phyloP scores from a whole-genome alignment of 2,329 filamentous ascomycete genomes.

The Neospermospora avenae region DNA sequence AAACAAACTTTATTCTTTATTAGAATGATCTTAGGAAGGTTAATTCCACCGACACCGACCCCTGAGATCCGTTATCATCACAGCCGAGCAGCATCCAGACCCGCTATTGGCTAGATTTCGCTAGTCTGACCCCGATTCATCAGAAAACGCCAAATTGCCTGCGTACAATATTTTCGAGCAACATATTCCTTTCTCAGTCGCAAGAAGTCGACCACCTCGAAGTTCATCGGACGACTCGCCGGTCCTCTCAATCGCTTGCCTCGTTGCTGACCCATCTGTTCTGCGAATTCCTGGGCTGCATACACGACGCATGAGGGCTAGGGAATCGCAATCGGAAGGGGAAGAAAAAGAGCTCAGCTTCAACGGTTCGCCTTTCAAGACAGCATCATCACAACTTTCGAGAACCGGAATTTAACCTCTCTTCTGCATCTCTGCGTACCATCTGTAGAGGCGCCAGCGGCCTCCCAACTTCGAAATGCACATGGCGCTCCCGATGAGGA shows the following conservation, averaged over 20 bases:
- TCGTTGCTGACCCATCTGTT: neutral
- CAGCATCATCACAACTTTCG: neutral
- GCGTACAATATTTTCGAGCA: neutral
- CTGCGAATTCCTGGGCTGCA: neutral
- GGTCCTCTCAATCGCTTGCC: neutral
- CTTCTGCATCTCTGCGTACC: neutral
- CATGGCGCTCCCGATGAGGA: constrained; percentile 84
- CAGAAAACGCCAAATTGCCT: neutral
- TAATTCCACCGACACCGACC: neutral
- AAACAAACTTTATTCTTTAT: neutral
- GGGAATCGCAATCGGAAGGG: neutral
- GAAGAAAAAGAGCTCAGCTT: neutral
- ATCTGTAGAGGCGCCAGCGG: constrained; percentile 10
- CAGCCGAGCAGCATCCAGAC: neutral
- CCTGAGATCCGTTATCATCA: neutral
- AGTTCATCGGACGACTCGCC: neutral
- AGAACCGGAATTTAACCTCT: neutral
- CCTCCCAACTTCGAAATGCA: constrained; percentile 59
- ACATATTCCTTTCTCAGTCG: neutral
- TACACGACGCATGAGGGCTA: neutral
- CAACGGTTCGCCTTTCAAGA: neutral
- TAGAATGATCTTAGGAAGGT: neutral
- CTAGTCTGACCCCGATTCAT: neutral
- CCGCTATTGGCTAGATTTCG: neutral
- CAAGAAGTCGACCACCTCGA: neutral